phyloP scores from a whole-genome alignment of 768 basidiomycete species.

The Lactarius tabidus region DNA sequence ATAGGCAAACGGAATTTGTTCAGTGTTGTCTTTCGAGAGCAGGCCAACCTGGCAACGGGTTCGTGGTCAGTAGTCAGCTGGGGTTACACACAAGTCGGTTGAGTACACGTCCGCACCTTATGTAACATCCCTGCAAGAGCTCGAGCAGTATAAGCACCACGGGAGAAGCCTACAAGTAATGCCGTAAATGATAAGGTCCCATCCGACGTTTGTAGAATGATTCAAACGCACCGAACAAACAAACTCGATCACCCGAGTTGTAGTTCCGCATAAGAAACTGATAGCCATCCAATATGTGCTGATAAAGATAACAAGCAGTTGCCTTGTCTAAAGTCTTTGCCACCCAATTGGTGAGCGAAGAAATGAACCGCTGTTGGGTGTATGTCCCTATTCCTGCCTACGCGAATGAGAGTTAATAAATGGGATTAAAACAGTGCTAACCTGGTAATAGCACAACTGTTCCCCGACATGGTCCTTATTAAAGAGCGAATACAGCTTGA shows the following conservation, averaged over 20 bases:
- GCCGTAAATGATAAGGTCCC: constrained; percentile 12
- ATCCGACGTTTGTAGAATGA: not conserved
- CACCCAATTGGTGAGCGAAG: too few species aligned
- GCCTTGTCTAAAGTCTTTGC: too few species aligned
- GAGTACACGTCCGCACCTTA: constrained; percentile 41
- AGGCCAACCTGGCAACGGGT: constrained; percentile 54
- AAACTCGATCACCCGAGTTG: constrained; percentile 62
- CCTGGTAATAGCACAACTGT: too few species aligned
- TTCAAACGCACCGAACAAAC: constrained; percentile 55
- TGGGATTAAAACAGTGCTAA: too few species aligned
- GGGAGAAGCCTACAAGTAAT: constrained; percentile 61
- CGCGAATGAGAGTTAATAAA: too few species aligned
- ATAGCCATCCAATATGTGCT: constrained; percentile 46
- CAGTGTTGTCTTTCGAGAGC: constrained; percentile 59
- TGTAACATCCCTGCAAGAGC: constrained; percentile 72
- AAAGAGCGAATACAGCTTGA: too few species aligned
- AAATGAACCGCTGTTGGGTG: too few species aligned
- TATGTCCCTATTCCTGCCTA: too few species aligned
- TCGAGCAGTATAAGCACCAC: constrained; percentile 62
- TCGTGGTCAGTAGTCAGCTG: too few species aligned
- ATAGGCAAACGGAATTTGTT: constrained; percentile 73
- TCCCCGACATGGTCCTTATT: too few species aligned
- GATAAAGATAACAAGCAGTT: too few species aligned
- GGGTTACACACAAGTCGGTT: too few species aligned
- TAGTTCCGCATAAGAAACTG: constrained; percentile 76